These are phyloP conservation scores for Stipa capillata DNA, from an alignment of 176 grass and related monocot genomes.

Conservation along the genomic window DNA sequence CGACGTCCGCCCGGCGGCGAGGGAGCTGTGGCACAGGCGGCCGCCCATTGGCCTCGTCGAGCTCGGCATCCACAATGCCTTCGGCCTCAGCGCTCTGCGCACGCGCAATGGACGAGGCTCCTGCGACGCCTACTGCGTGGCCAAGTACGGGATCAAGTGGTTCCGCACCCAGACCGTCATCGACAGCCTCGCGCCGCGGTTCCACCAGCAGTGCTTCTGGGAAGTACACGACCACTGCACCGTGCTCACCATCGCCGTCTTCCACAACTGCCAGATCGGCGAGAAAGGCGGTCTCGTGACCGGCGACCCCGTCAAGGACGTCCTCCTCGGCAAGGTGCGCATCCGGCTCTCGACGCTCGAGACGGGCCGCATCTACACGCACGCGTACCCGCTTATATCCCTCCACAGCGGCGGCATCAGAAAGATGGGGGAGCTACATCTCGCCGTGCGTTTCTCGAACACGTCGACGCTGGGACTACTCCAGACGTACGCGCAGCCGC, in stretches of 20 bases:
- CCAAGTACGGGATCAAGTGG: constrained; percentile 70
- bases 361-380: constrained; percentile 54
- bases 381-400: constrained; percentile 47
- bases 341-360: constrained; percentile 66
- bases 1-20: constrained; percentile 39
- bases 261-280: constrained; percentile 56
- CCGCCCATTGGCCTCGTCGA: constrained; percentile 42
- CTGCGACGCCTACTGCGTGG: constrained; percentile 61
- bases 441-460: constrained; percentile 48
- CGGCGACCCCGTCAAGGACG: constrained; percentile 42
- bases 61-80: constrained; percentile 53
- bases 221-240: constrained; percentile 63
- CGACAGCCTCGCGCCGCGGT: constrained; percentile 47
- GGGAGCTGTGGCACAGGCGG: constrained; percentile 25
- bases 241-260: constrained; percentile 63
- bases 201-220: constrained; percentile 66
- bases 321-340: constrained; percentile 55
- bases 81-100: constrained; percentile 38
- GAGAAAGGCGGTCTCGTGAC: constrained; percentile 33
- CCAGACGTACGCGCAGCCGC: constrained; percentile 34
- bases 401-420: constrained; percentile 43
- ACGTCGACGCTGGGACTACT: constrained; percentile 38
- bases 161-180: constrained; percentile 53
- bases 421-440: constrained; percentile 57
- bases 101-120: constrained; percentile 45